Evolutionary conservation across 2,329 filamentous ascomycete genomes (phyloP), one percentile per base, ranked within the genome.

Genomic region (Keithomyces neogunnii): DNA sequence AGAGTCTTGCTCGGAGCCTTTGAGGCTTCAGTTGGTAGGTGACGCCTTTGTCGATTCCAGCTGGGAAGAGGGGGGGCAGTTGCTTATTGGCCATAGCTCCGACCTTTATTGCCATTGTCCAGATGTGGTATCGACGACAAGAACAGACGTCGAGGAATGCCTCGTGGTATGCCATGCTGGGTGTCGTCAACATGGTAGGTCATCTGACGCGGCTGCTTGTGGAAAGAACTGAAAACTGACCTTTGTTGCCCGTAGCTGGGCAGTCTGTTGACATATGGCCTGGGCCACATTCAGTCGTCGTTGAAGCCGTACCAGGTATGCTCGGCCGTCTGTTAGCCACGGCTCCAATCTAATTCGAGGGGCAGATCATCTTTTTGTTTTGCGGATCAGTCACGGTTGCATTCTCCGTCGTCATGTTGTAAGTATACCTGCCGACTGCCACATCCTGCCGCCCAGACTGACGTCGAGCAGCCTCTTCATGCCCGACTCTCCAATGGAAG

Each of bases 401-500:
- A 28, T 66, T 77, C 35, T 64, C 65, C 0, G 47, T 70, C 0
- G 59, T 76, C 10, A 74, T 85, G 4, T 71, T 80, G 66, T 71
- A 53, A 19, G 56, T 56, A 35, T 13, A 40, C 3, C 9, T 38
- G 4, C 2, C 26, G 5, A 0, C 8, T 26, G n/a, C 3, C 7
- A 7, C 26, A n/a, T 8, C 19, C 4, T n/a, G 8, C 39, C 10
- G n/a, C 28, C 33, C 26, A 19, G 19, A 26, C 19, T 29, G 45
- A 47, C 29, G 13, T 13, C 6, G 11, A 19, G 49, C 28, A 56
- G 58, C 50, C 43, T 75, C 19, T 75, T 77, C 48, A 81, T 86
- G 72, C 84, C 84, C 0, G 83, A 86, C 57, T 82, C 80, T 0
- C 82, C 83, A 0, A 75, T 82, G 59, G 73, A 78, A 28, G 74